phyloP scores from a whole-genome alignment of 1,284 basidiomycete genomes.

The Coniophora puteana region DNA sequence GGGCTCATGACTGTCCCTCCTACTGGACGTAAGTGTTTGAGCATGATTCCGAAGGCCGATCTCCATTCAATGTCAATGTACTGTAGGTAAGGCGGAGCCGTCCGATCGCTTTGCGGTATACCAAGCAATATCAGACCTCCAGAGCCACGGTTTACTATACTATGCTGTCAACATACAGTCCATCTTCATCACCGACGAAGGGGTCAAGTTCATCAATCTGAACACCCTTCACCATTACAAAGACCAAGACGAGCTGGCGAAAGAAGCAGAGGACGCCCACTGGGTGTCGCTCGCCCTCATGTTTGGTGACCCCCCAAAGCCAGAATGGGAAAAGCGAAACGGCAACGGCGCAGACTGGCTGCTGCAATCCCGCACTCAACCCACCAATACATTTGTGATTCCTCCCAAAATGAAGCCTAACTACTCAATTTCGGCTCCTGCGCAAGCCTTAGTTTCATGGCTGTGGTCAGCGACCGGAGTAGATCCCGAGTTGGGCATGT shows the following conservation, averaged over 20 bases:
- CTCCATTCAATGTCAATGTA: slow-evolving; percentile 10
- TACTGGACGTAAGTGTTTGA: slow-evolving; percentile 37
- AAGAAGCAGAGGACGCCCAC: slow-evolving; percentile 8
- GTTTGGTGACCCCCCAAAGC: slow-evolving; percentile 10
- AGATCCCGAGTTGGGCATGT: too few relatives aligned
- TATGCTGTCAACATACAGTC: slow-evolving; percentile 16
- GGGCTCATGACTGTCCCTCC: slow-evolving; percentile 43
- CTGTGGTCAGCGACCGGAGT: too few relatives aligned
- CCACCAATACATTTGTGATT: too few relatives aligned
- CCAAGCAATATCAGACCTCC: slow-evolving; percentile 36
- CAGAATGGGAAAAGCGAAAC: not conserved
- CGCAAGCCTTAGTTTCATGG: too few relatives aligned
- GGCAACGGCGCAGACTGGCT: slow-evolving; percentile 6
- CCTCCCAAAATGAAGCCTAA: too few relatives aligned
- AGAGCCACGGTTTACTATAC: slow-evolving; percentile 31
- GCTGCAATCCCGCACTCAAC: not conserved
- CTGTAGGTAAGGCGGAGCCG: slow-evolving; percentile 20
- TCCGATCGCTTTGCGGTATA: slow-evolving; percentile 40
- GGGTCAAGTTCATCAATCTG: slow-evolving; percentile 27
- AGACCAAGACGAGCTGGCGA: slow-evolving; percentile 23
- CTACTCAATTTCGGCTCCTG: too few relatives aligned
- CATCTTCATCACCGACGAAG: slow-evolving; percentile 27
- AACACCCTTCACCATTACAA: slow-evolving; percentile 13
- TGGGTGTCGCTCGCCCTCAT: slow-evolving; percentile 21
- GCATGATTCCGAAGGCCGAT: not conserved